phyloP scores from a whole-genome alignment of 495 filamentous ascomycete genomes.

The Penicillium chermesinum region DNA sequence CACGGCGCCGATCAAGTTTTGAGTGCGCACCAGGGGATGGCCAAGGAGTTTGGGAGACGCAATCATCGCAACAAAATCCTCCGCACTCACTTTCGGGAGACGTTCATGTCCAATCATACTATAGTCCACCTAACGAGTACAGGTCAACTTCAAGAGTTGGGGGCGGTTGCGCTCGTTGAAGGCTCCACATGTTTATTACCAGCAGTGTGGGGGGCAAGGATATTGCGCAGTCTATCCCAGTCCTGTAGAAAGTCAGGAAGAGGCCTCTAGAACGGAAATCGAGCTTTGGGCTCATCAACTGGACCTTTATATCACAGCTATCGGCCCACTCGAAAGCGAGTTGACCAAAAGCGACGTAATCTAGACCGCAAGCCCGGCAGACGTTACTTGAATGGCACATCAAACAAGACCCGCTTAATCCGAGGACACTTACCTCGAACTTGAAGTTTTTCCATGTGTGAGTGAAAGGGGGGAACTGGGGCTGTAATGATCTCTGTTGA shows the following conservation, averaged over 20 bases:
- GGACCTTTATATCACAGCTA: conserved; percentile 9
- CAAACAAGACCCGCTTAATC: background rate
- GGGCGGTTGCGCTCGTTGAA: background rate
- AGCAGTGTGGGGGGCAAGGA: conserved; percentile 61
- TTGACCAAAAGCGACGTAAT: background rate
- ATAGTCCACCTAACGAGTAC: conserved; percentile 26
- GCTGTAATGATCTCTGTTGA: no score
- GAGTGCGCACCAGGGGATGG: conserved; percentile 27
- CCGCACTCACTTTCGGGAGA: conserved; percentile 17
- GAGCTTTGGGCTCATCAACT: background rate
- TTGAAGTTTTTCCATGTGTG: background rate
- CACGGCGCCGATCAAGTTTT: conserved; percentile 30
- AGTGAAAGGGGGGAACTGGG: no score
- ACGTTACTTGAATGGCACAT: background rate
- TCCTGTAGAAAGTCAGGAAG: conserved; percentile 38
- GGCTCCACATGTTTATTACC: conserved; percentile 31
- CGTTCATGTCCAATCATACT: conserved; percentile 20
- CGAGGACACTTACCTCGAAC: background rate
- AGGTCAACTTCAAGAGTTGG: conserved; percentile 1
- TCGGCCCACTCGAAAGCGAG: conserved; percentile 10
- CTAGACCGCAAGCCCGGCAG: conserved; percentile 15
- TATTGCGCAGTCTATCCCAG: conserved; percentile 58
- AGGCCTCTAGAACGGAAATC: no score
- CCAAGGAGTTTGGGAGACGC: conserved; percentile 20
- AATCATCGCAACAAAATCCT: conserved; percentile 28